These are phyloP conservation scores for Arthrinium phaeospermum DNA, from an alignment of 2,329 filamentous ascomycete species.

Conservation along the genomic window DNA sequence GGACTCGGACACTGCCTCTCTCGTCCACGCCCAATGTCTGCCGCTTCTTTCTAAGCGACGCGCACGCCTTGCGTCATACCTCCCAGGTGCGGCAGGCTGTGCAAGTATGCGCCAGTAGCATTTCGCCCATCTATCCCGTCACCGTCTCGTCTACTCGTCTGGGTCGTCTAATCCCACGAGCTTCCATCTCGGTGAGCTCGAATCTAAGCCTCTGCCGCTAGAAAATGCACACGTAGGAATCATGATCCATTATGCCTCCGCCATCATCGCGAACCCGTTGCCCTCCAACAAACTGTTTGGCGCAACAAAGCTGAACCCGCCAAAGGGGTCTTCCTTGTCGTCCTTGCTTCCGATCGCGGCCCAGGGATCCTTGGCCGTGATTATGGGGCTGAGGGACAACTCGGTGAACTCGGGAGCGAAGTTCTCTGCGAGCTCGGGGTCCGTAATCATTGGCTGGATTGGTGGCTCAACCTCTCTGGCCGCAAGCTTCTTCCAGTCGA, in stretches of 20 bases:
- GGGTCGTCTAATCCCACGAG: not conserved
- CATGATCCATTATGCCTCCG: constrained; percentile 23
- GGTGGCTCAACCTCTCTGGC: constrained; percentile 84
- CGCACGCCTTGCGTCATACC: constrained; percentile 1
- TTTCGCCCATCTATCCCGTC: not conserved
- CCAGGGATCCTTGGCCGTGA: constrained; percentile 52
- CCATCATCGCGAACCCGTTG: constrained; percentile 44
- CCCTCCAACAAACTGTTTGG: constrained; percentile 62
- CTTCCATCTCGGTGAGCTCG: not conserved
- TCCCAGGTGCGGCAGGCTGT: not conserved
- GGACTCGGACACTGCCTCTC: not conserved
- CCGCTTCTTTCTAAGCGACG: not conserved
- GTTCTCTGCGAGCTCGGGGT: constrained; percentile 95
- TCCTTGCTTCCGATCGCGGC: constrained; percentile 39
- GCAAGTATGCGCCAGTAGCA: not conserved
- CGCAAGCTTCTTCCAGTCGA: constrained; percentile 90
- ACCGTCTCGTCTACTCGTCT: too few relatives aligned
- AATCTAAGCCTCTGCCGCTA: not conserved
- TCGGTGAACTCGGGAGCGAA: constrained; percentile 93
- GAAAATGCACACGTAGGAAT: not conserved
- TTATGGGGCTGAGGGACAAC: constrained; percentile 77
- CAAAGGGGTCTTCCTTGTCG: constrained; percentile 62
- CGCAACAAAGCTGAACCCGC: constrained; percentile 69
- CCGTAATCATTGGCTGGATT: constrained; percentile 91
- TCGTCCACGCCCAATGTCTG: not conserved